Evolutionary conservation across 2,329 filamentous ascomycete genomes (phyloP).

Genomic region (Salinomyces thailandicus): DNA sequence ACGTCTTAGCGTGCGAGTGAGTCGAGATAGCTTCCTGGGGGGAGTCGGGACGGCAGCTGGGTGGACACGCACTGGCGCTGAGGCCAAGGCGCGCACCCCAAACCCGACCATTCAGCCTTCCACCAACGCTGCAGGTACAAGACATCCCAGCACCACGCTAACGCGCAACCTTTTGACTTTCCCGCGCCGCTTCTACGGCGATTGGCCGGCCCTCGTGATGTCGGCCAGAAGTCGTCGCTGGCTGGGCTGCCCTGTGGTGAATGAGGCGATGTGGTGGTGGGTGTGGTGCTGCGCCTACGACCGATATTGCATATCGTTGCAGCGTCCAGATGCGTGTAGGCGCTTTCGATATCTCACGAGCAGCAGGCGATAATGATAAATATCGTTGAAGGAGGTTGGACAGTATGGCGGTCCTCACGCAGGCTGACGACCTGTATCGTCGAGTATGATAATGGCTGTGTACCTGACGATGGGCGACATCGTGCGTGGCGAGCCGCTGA

Average conservation of each 20-base stretch:
- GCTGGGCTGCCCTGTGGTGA: neutral
- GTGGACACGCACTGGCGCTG: constrained; percentile 7
- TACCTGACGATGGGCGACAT: too few relatives aligned
- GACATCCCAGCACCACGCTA: constrained; percentile 1
- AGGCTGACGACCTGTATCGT: too few relatives aligned
- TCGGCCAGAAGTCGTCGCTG: constrained; percentile 2
- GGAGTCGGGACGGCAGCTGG: constrained; percentile 10
- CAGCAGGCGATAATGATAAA: too few relatives aligned
- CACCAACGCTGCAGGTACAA: constrained; percentile 4
- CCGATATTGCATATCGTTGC: too few relatives aligned
- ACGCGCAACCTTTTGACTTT: constrained; percentile 2
- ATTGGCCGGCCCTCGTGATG: neutral
- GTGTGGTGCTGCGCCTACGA: neutral
- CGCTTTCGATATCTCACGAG: too few relatives aligned
- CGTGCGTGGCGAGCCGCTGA: too few relatives aligned
- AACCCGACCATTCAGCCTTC: constrained; percentile 4
- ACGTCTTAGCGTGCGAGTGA: constrained; percentile 6
- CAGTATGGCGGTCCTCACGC: too few relatives aligned
- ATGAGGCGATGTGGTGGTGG: neutral
- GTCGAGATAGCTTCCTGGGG: constrained; percentile 9
- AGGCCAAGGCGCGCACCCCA: constrained; percentile 6
- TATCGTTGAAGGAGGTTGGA: too few relatives aligned
- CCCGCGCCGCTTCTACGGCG: neutral
- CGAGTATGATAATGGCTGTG: too few relatives aligned
- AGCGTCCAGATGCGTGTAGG: too few relatives aligned